phyloP scores from a whole-genome alignment of 1,139 yeast genomes.

The Komagataea norvegica region DNA sequence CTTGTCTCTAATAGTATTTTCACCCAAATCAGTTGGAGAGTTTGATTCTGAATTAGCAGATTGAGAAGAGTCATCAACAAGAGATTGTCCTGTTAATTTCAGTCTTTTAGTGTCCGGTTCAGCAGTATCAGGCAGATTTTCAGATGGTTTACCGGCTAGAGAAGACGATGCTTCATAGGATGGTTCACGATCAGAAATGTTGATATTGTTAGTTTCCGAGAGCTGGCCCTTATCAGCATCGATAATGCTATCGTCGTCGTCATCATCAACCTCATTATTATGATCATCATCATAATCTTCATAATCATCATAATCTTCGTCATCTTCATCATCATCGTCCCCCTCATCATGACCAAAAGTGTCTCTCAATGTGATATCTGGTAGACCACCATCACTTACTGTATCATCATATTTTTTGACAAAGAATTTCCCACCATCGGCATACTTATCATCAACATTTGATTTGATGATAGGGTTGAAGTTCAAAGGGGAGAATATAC shows the following conservation, averaged over 20 bases:
- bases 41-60: slow-evolving; percentile 2
- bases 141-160: slow-evolving; percentile 1
- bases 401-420: slow-evolving; percentile 33
- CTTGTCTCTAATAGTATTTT: background rate
- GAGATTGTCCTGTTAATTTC: slow-evolving; percentile 5
- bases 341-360: slow-evolving; percentile 28
- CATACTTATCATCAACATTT: slow-evolving; percentile 76
- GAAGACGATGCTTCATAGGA: background rate
- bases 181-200: too few species aligned
- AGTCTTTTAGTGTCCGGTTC: slow-evolving; percentile 21
- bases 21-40: slow-evolving; percentile 5
- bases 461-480: slow-evolving; percentile 76
- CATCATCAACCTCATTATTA: slow-evolving; percentile 19
- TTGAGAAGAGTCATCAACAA: slow-evolving; percentile 5
- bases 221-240: too few species aligned
- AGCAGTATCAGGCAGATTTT: slow-evolving; percentile 9
- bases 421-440: slow-evolving; percentile 81
- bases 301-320: slow-evolving; percentile 20
- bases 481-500: slow-evolving; percentile 73
- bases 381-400: slow-evolving; percentile 17
- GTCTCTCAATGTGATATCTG: slow-evolving; percentile 18
- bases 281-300: slow-evolving; percentile 24
- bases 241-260: slow-evolving; percentile 9
- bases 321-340: slow-evolving; percentile 22
- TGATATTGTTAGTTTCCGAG: too few species aligned